A percentile compares a stretch with the other conserved stretches of the same genome.
Conservation (phyloP, 495 filamentous ascomycete genomes). For the Aspergillus sclerotiicarbonarius region DNA sequence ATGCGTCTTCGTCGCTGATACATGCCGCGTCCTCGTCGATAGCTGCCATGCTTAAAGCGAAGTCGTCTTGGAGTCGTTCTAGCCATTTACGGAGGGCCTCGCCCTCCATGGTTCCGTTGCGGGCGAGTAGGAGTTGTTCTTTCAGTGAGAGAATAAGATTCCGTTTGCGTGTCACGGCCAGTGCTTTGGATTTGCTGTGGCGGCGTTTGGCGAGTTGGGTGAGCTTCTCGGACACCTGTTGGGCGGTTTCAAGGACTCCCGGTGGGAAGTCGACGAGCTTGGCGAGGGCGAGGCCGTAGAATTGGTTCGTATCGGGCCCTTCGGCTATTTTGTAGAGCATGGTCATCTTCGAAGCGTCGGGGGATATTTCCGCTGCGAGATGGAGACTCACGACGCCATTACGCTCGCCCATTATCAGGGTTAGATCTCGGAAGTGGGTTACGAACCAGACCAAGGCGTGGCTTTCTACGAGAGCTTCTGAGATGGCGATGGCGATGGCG, state of each 20-base stretch:
- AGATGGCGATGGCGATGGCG: slow-evolving; percentile 82
- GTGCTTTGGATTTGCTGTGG: slow-evolving; percentile 54
- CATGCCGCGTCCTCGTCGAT: slow-evolving; percentile 39
- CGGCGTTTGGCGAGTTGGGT: slow-evolving; percentile 50
- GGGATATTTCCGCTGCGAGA: slow-evolving; percentile 65
- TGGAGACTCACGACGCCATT: slow-evolving; percentile 79
- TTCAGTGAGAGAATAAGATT: slow-evolving; percentile 72
- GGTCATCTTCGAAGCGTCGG: slow-evolving; percentile 56
- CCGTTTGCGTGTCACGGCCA: slow-evolving; percentile 58
- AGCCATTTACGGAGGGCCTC: slow-evolving; percentile 63
- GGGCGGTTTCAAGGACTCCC: slow-evolving; percentile 64
- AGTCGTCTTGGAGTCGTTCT: slow-evolving; percentile 70
- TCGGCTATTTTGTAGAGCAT: slow-evolving; percentile 82
- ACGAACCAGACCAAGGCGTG: slow-evolving; percentile 83
- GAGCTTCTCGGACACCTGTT: slow-evolving; percentile 60
- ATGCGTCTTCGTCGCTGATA: slow-evolving; percentile 12
- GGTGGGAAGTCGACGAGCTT: slow-evolving; percentile 70
- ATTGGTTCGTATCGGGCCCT: slow-evolving; percentile 66
- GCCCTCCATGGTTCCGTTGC: slow-evolving; percentile 65
- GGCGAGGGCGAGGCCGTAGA: slow-evolving; percentile 78
- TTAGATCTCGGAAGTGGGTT: slow-evolving; percentile 86
- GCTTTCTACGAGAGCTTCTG: slow-evolving; percentile 79
- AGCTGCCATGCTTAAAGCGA: slow-evolving; percentile 66
- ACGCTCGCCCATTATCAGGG: slow-evolving; percentile 68
- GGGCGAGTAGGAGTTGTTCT: slow-evolving; percentile 71